A percentile compares a stretch with the other conserved stretches of the same genome.
Evolutionary conservation across 1,284 basidiomycete species (phyloP).

Genomic region (Lignosus rhinocerotis): DNA sequence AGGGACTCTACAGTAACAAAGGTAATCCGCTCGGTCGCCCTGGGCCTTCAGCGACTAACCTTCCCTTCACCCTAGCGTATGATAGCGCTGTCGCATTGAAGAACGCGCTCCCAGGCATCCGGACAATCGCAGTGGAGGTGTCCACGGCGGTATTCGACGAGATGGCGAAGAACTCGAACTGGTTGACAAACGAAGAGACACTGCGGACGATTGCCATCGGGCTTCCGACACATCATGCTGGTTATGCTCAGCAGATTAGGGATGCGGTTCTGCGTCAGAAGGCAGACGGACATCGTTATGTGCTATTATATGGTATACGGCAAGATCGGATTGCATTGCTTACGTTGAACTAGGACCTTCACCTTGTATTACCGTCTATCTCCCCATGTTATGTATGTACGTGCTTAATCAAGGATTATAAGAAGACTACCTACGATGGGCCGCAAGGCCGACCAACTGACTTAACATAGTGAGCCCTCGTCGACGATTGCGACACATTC

Average conservation of each 20-base stretch:
- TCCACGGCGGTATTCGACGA: conserved; percentile 58
- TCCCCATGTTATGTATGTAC: conserved; percentile 6
- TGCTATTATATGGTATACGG: conserved; percentile 67
- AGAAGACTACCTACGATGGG: no score
- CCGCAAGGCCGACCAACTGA: no score
- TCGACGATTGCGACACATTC: no score
- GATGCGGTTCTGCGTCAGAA: conserved; percentile 64
- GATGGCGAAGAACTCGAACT: conserved; percentile 55
- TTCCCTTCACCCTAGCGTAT: conserved; percentile 42
- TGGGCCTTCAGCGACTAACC: not conserved
- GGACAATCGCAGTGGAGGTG: conserved; percentile 73
- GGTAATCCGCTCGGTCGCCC: conserved; percentile 40
- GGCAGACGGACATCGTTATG: conserved; percentile 59
- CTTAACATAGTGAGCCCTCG: no score
- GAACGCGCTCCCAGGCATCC: conserved; percentile 56
- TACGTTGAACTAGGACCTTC: conserved; percentile 33
- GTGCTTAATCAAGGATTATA: no score
- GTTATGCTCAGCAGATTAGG: conserved; percentile 64
- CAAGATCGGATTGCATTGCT: conserved; percentile 73
- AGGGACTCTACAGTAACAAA: conserved; percentile 67
- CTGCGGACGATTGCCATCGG: conserved; percentile 60
- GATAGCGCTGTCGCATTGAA: conserved; percentile 59
- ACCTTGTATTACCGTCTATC: no score
- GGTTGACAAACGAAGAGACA: conserved; percentile 73
- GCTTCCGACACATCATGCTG: conserved; percentile 56